Evolutionary conservation across 2,329 filamentous ascomycete genomes (phyloP).

Genomic region (Epichloe glyceriae): DNA sequence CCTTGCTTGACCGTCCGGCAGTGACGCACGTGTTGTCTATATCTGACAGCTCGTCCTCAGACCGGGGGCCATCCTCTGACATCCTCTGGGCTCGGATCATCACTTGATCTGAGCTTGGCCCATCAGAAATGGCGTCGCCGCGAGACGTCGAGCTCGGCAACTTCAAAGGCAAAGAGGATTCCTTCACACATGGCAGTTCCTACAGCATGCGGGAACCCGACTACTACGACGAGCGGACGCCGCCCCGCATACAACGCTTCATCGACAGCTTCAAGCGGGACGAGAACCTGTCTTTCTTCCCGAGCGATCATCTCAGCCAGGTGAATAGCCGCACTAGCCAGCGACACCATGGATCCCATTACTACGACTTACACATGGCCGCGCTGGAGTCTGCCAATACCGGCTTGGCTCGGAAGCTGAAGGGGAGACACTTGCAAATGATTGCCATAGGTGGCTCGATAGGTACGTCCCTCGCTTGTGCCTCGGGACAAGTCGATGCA

Average conservation of each 20-base stretch:
- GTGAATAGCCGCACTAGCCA: constrained; percentile 14
- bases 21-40: too few species aligned
- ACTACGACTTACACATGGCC: constrained; percentile 43
- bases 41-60: too few species aligned
- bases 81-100: background rate
- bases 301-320: constrained; percentile 27
- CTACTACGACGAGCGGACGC: constrained; percentile 29
- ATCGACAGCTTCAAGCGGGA: constrained; percentile 53
- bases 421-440: constrained; percentile 86
- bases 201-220: constrained; percentile 38
- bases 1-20: too few species aligned
- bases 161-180: constrained; percentile 46
- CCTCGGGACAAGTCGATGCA: background rate
- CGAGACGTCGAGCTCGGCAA: constrained; percentile 42
- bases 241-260: constrained; percentile 28
- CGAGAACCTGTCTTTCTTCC: constrained; percentile 34
- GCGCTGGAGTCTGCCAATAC: constrained; percentile 65
- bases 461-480: constrained; percentile 31
- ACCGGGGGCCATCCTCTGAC: background rate
- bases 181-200: constrained; percentile 34
- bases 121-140: constrained; percentile 19
- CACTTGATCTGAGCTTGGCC: background rate
- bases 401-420: constrained; percentile 62
- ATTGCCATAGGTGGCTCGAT: constrained; percentile 93
- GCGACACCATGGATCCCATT: constrained; percentile 26